Base-by-base conservation (phyloP, 352 stramenopile species). In the Phytopythium boreale region DNA sequence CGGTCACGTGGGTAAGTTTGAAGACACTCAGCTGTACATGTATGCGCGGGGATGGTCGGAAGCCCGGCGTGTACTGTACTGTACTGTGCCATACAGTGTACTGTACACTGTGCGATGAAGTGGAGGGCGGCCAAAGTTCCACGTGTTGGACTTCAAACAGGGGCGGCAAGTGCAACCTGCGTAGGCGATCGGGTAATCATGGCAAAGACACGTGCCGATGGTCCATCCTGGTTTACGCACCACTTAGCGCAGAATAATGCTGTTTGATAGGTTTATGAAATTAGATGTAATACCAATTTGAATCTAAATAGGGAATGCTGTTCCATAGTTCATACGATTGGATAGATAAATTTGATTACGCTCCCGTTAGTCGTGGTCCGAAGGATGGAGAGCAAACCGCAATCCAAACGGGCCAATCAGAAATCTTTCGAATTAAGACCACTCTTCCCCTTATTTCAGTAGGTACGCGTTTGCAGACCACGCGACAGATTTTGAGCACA, bases 201-300 rank as follows among this genome's bases (percentile, higher is more conserved):
- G 36, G 46, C 46, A 52, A 52, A 52, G 46, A 52, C 22, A 52
- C 22, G 46, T 9, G 22, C 4, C 12, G 9, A 31, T 52, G 46
- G 46, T 52, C 46, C 46, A 52, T 52, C 46, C 46, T 26, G 46
- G 46, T 29, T 52, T 52, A 52, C 46, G 46, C 46, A 26, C 8
- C 4, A 2, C 8, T 7, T 50, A 20, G 22, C 2, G 17, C 4
- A 52, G 46, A 11, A 10, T 31, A 0, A 52, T 50, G 46, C 46
- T 15, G 0, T 52, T 52, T 17, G 11, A 52, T 52, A 52, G 46
- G n/a, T 10, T 14, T 19, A 3, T 31, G 0, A 7, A 9, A 31
- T 8, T 20, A 1, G 2, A 4, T 0, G 15, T 4, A 27, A 7
- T 8, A 27, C n/a, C 0, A 29, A 14, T 19, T 27, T 24, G 41